phyloP scores from a whole-genome alignment of 148 eudicot genomes.

The Linanthus parryae region DNA sequence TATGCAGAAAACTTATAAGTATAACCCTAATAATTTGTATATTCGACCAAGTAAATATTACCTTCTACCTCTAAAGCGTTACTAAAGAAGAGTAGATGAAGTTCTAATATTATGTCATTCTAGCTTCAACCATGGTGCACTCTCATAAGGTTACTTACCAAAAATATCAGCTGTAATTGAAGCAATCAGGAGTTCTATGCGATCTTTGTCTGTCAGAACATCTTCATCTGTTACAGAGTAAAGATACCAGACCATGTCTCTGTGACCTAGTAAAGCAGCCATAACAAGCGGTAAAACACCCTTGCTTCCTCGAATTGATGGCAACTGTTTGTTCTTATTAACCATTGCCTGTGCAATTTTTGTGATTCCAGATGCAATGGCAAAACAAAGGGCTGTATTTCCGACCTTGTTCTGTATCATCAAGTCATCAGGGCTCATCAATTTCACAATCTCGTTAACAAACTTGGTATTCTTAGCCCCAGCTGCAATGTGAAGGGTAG shows the following conservation, averaged over 20 bases:
- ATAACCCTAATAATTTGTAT: too few species aligned
- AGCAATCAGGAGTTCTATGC: slow-evolving; percentile 12
- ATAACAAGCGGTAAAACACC: slow-evolving; percentile 15
- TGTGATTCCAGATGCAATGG: slow-evolving; percentile 29
- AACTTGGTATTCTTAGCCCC: slow-evolving; percentile 18
- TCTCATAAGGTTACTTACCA: slow-evolving; percentile 10
- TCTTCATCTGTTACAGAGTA: neutral
- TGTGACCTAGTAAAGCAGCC: slow-evolving; percentile 16
- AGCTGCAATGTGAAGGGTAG: slow-evolving; percentile 36
- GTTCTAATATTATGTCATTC: too few species aligned
- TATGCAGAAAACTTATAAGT: too few species aligned
- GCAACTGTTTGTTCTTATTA: neutral
- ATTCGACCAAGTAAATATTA: too few species aligned
- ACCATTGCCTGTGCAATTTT: slow-evolving; percentile 25
- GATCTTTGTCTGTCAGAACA: slow-evolving; percentile 9
- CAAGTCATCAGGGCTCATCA: slow-evolving; percentile 7
- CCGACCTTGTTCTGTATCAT: slow-evolving; percentile 10
- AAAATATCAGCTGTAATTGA: slow-evolving; percentile 18
- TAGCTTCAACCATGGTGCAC: too few species aligned
- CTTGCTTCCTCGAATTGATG: neutral
- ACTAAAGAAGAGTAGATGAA: too few species aligned
- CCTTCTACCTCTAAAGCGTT: too few species aligned
- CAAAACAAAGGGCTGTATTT: slow-evolving; percentile 36
- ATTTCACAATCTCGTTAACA: slow-evolving; percentile 13
- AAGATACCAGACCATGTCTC: slow-evolving; percentile 19